A percentile compares a stretch with the other conserved stretches of the same genome.
Evolutionary conservation across 257 asterid species (phyloP).

Genomic region (Plectranthus barbatus): DNA sequence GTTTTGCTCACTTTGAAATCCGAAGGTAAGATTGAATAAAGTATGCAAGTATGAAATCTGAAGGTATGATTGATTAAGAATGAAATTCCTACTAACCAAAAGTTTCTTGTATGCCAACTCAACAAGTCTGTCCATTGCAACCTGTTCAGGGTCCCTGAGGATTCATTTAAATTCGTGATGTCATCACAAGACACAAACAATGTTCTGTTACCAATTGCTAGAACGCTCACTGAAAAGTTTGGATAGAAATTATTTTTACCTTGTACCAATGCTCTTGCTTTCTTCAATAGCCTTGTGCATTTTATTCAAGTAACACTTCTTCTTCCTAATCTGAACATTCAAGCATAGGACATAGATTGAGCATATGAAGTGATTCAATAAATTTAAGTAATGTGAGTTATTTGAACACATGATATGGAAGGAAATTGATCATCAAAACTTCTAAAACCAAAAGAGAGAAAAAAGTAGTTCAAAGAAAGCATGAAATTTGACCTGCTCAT

Average conservation of each 20-base stretch:
- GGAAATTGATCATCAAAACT: not conserved
- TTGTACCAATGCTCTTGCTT: slow-evolving; percentile 37
- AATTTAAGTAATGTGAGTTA: not conserved
- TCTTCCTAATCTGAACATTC: slow-evolving; percentile 45
- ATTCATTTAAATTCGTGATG: slow-evolving; percentile 9
- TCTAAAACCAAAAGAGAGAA: not conserved
- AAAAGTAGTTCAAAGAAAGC: not conserved
- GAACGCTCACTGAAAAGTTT: not conserved
- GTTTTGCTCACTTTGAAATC: slow-evolving; percentile 5
- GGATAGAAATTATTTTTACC: slow-evolving; percentile 28
- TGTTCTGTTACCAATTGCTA: not conserved
- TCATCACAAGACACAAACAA: not conserved
- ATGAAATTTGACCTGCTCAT: slow-evolving; percentile 47
- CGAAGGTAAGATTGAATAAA: slow-evolving; percentile 4
- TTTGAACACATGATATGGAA: not conserved
- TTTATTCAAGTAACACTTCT: slow-evolving; percentile 44
- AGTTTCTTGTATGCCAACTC: slow-evolving; percentile 81
- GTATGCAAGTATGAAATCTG: not conserved
- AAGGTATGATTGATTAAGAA: not conserved
- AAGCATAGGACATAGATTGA: slow-evolving; percentile 10
- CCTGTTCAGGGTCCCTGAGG: slow-evolving; percentile 80
- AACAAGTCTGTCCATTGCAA: slow-evolving; percentile 68
- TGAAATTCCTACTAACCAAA: slow-evolving; percentile 42
- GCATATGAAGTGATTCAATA: not conserved
- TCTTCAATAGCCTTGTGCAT: slow-evolving; percentile 47